phyloP scores from a whole-genome alignment of 75 land plant genomes.

The Pseudotsuga menziesii region DNA sequence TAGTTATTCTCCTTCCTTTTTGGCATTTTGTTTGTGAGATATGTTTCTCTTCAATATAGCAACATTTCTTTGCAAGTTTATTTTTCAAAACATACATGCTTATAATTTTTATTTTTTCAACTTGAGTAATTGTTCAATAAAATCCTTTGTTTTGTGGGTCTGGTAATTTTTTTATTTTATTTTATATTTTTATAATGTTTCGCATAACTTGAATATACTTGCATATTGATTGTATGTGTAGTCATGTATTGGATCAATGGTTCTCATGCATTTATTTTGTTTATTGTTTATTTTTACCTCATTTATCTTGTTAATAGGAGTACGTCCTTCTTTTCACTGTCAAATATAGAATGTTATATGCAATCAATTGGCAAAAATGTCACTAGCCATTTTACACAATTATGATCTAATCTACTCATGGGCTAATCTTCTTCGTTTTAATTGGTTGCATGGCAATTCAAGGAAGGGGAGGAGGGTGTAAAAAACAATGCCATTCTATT shows the following conservation, averaged over 20 bases:
- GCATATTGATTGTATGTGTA: not conserved
- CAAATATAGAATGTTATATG: no score
- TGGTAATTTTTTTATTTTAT: not conserved
- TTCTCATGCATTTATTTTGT: not conserved
- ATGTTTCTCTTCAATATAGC: not conserved
- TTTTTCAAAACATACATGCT: not conserved
- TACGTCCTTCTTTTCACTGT: not conserved
- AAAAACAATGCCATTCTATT: no score
- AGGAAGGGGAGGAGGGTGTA: no score
- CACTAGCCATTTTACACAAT: no score
- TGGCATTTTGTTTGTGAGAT: conserved; percentile 23
- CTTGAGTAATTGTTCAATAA: not conserved
- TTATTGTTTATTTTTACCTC: not conserved
- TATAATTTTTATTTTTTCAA: not conserved
- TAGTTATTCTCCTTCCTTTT: conserved; percentile 23
- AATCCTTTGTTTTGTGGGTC: not conserved
- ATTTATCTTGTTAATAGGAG: not conserved
- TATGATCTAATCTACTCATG: no score
- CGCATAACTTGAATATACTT: not conserved
- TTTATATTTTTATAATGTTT: no score
- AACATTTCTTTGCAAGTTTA: not conserved
- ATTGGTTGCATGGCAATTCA: no score
- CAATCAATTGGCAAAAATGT: no score
- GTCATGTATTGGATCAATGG: no score
- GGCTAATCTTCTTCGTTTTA: no score